phyloP scores from a whole-genome alignment of 257 asterid genomes.

The Forsythia suspensa region DNA sequence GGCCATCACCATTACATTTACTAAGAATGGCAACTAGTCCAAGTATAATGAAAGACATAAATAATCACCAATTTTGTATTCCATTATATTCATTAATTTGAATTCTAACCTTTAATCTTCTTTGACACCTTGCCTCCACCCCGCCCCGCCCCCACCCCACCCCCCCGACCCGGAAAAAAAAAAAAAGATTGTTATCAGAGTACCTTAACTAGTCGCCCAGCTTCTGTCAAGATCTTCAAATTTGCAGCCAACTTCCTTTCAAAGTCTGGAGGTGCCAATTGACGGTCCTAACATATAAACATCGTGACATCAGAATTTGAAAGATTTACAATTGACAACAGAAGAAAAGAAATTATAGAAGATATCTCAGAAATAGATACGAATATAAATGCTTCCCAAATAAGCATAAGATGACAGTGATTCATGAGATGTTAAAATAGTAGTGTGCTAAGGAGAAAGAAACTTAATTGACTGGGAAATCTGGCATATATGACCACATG shows the following conservation, averaged over 20 bases:
- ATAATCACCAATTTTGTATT: not conserved
- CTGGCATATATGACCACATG: not conserved
- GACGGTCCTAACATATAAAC: slow-evolving; percentile 54
- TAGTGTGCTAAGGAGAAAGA: not conserved
- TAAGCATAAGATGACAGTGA: slow-evolving; percentile 10
- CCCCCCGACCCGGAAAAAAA: not conserved
- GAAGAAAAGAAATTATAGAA: not conserved
- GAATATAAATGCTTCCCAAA: not conserved
- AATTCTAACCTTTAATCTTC: not conserved
- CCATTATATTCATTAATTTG: not conserved
- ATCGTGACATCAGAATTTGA: slow-evolving; percentile 14
- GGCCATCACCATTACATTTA: too few species aligned
- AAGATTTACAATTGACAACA: not conserved
- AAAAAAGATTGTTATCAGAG: too few species aligned
- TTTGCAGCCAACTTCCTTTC: slow-evolving; percentile 58
- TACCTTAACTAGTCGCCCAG: slow-evolving; percentile 61
- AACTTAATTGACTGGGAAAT: not conserved
- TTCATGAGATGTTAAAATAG: not conserved
- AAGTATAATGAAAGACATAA: too few species aligned
- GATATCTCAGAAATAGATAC: not conserved
- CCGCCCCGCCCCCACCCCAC: not conserved
- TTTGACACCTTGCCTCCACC: not conserved
- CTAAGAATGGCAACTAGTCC: too few species aligned
- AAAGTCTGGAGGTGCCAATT: slow-evolving; percentile 54
- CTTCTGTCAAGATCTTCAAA: slow-evolving; percentile 71